A percentile compares a stretch with the other conserved stretches of the same genome.
These are phyloP conservation scores for Apiotrichum veenhuisii DNA, from an alignment of 1,284 basidiomycete species.

Conservation along the genomic window DNA sequence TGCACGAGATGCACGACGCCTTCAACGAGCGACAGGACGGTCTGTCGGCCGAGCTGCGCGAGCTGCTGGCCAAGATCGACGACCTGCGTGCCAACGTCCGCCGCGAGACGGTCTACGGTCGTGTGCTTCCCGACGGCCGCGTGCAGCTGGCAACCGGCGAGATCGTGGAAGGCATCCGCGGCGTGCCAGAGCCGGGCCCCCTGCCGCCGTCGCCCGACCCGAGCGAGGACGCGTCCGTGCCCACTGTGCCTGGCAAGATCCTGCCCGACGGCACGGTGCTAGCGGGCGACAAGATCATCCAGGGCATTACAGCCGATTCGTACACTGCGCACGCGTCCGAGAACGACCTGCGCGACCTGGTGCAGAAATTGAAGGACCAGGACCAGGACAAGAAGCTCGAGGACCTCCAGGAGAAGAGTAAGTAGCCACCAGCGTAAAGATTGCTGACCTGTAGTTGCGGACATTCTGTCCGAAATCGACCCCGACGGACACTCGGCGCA, in stretches of 20 bases:
- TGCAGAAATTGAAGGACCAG: slow-evolving; percentile 28
- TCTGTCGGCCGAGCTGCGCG: slow-evolving; percentile 34
- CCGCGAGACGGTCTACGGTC: slow-evolving; percentile 37
- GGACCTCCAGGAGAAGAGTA: slow-evolving; percentile 38
- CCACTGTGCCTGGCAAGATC: slow-evolving; percentile 33
- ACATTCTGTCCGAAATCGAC: slow-evolving; percentile 4
- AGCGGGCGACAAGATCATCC: slow-evolving; percentile 41
- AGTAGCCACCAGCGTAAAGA: slow-evolving; percentile 10
- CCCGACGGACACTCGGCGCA: slow-evolving; percentile 3
- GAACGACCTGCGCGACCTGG: slow-evolving; percentile 18
- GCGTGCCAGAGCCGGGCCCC: slow-evolving; percentile 19
- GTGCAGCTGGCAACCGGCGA: slow-evolving; percentile 44
- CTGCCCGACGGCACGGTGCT: slow-evolving; percentile 44
- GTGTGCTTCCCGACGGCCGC: slow-evolving; percentile 41
- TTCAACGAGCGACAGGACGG: slow-evolving; percentile 36
- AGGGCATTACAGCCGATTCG: slow-evolving; percentile 35
- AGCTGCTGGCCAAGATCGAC: slow-evolving; percentile 39
- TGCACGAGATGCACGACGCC: slow-evolving; percentile 46
- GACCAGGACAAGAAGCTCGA: slow-evolving; percentile 42
- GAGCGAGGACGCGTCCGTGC: slow-evolving; percentile 9
- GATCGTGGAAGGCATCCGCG: slow-evolving; percentile 44
- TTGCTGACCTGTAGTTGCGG: slow-evolving; percentile 2
- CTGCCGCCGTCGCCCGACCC: slow-evolving; percentile 9
- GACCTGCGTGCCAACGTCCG: slow-evolving; percentile 38
- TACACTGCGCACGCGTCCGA: slow-evolving; percentile 16